A percentile compares a stretch with the other conserved stretches of the same genome.
Conservation (phyloP, 192 early-diverging fungal genomes). For the Radiomyces spectabilis region DNA sequence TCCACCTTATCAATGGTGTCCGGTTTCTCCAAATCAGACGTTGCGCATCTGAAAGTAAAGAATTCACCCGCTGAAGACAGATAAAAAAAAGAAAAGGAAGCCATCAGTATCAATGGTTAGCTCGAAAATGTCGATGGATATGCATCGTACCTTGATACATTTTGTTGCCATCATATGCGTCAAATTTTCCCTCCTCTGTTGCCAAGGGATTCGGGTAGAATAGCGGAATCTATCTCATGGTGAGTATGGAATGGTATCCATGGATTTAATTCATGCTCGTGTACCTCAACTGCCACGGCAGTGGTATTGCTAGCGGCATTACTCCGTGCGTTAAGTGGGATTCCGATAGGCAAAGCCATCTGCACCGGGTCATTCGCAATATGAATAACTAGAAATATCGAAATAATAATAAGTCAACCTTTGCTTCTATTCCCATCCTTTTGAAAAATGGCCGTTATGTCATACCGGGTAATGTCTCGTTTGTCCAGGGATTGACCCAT, state of each 20-base stretch:
- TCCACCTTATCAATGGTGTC: constrained; percentile 6
- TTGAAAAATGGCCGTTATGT: background rate
- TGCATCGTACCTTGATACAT: constrained; percentile 16
- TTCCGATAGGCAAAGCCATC: constrained; percentile 2
- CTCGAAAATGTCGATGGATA: background rate
- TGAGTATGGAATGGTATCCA: background rate
- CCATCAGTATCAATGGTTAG: background rate
- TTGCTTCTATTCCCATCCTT: background rate
- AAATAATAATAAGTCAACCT: no score
- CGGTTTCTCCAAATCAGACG: background rate
- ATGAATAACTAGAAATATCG: background rate
- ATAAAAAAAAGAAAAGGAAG: background rate
- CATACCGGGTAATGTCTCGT: background rate
- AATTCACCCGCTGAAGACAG: constrained; percentile 3
- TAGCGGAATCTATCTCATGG: constrained; percentile 6
- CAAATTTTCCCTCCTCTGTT: constrained; percentile 2
- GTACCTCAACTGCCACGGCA: constrained; percentile 1
- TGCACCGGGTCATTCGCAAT: constrained; percentile 16
- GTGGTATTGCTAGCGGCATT: background rate
- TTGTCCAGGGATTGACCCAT: constrained; percentile 15
- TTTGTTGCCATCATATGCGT: constrained; percentile 3
- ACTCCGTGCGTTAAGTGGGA: background rate
- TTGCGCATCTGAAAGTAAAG: constrained; percentile 6
- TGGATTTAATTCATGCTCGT: no score
- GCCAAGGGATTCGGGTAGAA: constrained; percentile 15